phyloP scores from a whole-genome alignment of 257 asterid genomes.

The Scutellaria galericulata region DNA sequence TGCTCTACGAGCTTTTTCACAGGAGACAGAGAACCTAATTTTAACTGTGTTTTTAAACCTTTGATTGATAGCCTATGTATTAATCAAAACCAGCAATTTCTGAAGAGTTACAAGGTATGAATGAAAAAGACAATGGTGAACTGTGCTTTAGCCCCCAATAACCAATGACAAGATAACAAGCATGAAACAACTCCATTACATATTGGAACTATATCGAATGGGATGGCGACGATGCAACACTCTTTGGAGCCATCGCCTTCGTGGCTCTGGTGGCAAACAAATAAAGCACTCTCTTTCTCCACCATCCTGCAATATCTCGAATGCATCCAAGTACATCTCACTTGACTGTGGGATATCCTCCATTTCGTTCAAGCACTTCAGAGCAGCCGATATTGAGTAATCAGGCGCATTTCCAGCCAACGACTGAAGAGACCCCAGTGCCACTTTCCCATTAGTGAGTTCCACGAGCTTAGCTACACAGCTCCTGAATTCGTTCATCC shows the following conservation, averaged over 20 bases:
- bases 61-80: too few relatives aligned
- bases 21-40: neutral
- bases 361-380: conserved; percentile 80
- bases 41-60: too few relatives aligned
- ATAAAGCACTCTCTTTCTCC: conserved; percentile 83
- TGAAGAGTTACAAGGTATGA: too few relatives aligned
- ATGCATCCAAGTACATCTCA: conserved; percentile 89
- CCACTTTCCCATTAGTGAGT: conserved; percentile 54
- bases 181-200: conserved; percentile 30
- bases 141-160: neutral
- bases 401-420: conserved; percentile 47
- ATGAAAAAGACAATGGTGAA: neutral
- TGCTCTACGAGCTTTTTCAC: neutral
- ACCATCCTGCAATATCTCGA: conserved; percentile 74
- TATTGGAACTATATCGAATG: conserved; percentile 57
- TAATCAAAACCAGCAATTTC: too few relatives aligned
- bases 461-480: conserved; percentile 74
- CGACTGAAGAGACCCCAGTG: conserved; percentile 40
- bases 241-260: conserved; percentile 96
- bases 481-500: conserved; percentile 68
- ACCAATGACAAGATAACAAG: neutral
- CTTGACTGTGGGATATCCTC: conserved; percentile 82
- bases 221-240: conserved; percentile 73
- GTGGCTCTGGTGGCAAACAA: conserved; percentile 84
- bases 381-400: conserved; percentile 67